Evolutionary conservation across 164 flowering plant genomes (phyloP).

Genomic region (Aristolochia contorta): DNA sequence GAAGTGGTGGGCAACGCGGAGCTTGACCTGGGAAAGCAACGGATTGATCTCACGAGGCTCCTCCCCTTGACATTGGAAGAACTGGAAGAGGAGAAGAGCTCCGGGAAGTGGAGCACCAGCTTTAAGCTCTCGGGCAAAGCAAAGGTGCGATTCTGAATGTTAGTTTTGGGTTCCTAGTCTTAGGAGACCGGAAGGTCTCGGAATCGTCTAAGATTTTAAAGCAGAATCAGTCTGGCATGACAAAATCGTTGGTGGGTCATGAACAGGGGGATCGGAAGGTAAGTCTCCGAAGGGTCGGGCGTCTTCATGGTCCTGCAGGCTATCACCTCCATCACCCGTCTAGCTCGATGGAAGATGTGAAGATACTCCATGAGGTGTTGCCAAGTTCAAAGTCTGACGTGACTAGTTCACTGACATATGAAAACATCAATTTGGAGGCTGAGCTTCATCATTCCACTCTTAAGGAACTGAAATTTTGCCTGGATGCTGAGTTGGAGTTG

Average conservation of each 20-base stretch:
- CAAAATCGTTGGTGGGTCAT: conserved; percentile 18
- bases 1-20: conserved; percentile 42
- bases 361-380: conserved; percentile 71
- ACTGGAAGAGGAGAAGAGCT: conserved; percentile 77
- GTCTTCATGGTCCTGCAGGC: conserved; percentile 21
- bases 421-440: conserved; percentile 21
- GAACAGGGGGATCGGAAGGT: conserved; percentile 15
- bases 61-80: conserved; percentile 92
- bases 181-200: conserved; percentile 25
- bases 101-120: conserved; percentile 89
- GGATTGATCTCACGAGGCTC: conserved; percentile 83
- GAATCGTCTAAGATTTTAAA: conserved; percentile 4
- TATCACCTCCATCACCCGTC: conserved; percentile 19
- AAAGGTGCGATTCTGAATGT: conserved; percentile 79
- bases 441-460: conserved; percentile 35
- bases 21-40: conserved; percentile 82
- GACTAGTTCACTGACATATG: conserved; percentile 24
- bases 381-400: conserved; percentile 41
- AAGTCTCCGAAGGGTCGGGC: conserved; percentile 29
- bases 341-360: conserved; percentile 46
- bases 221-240: conserved; percentile 18
- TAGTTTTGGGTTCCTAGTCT: conserved; percentile 67
- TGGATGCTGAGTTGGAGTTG: conserved; percentile 11
- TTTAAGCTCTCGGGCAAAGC: conserved; percentile 73
- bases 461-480: conserved; percentile 8